phyloP scores from a whole-genome alignment of 2,329 filamentous ascomycete species.

The Fusarium bactridioides region DNA sequence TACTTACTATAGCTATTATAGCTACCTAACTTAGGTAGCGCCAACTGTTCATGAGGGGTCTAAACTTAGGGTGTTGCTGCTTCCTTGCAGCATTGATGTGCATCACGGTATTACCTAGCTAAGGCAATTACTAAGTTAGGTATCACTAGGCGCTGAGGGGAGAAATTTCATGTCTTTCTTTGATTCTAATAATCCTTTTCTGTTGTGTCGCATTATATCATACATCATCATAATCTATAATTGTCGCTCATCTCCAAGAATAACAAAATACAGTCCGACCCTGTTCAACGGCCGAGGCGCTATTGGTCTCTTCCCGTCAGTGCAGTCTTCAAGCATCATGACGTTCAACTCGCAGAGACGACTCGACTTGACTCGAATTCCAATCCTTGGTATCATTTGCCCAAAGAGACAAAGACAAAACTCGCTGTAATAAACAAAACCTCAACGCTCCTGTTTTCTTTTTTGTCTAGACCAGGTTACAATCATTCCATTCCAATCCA shows the following conservation, averaged over 20 bases:
- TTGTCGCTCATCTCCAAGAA: background rate
- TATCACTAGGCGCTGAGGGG: background rate
- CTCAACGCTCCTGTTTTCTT: slow-evolving; percentile 14
- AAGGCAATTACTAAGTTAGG: too few species aligned
- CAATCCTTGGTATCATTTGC: background rate
- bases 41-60: background rate
- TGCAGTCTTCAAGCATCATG: slow-evolving; percentile 23
- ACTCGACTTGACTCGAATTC: background rate
- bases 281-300: background rate
- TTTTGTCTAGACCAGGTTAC: slow-evolving; percentile 31
- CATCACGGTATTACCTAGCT: background rate
- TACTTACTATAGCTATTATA: too few species aligned
- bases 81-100: background rate
- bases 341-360: slow-evolving; percentile 3
- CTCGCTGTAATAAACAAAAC: background rate
- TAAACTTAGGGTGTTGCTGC: background rate
- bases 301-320: slow-evolving; percentile 6
- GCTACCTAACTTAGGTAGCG: background rate
- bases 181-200: background rate
- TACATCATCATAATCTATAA: slow-evolving; percentile 35
- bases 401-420: background rate
- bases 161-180: background rate
- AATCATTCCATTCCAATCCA: background rate
- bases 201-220: slow-evolving; percentile 22
- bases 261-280: background rate